Base-by-base conservation (phyloP, 805 yeast genomes). In the Kluyveromyces dobzhanskii region DNA sequence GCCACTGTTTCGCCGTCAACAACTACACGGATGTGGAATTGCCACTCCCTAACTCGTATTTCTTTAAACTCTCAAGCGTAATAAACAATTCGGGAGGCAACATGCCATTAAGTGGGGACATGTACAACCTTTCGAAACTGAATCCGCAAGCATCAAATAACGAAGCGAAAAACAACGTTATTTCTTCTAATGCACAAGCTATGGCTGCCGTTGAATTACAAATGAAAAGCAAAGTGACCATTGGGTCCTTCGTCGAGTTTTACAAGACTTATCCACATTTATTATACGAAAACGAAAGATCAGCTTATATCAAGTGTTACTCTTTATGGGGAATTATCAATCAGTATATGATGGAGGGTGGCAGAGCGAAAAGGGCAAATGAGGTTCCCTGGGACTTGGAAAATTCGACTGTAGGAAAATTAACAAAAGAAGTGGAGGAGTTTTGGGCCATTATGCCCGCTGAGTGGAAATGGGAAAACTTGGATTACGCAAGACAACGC, bases 351-450 rank as follows among this genome's bases (percentile, higher is more conserved):
- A 38, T 39, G 41, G 34, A 30, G 17, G 40, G 43, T 11, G 40
- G 38, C 19, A 16, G 39, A 11, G 34, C 13, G 19, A 23, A 16
- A 16, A 12, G 19, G 14, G 36, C 24, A 18, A 17, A 16, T 7
- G 39, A 39, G 29, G 38, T 37, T n/a, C 45, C 45, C 8, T 42
- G 45, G 45, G 38, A 35, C 24, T 16, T 35, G 10, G 31, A 34
- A n/a, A 34, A 34, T n/a, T 32, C 42, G 8, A 32, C 28, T n/a
- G 31, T 35, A 8, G 37, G 34, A 17, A 36, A 37, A 31, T 14
- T 41, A 16, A 10, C 23, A 23, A 14, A 29, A 7, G 25, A 27
- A 7, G 24, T 41, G 25, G 35, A 32, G 4, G 34, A 32, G 5
- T 36, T 27, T n/a, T 37, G 44, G 40, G 11, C 17, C 6, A 4